Conservation (phyloP, 257 asterid species). For the Solanum tarijense region DNA sequence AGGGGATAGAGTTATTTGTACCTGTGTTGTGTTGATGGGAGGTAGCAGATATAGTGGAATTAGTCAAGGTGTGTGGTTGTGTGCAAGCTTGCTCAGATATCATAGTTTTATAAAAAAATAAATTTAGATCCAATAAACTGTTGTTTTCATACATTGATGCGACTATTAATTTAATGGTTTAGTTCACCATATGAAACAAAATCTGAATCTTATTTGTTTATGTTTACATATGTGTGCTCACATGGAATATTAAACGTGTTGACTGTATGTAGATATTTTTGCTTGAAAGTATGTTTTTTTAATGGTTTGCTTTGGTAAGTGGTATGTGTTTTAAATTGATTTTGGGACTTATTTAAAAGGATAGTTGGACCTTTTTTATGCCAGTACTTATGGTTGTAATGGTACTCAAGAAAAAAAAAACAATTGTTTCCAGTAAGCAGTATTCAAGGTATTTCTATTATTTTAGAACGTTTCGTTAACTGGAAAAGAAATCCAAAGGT, state of each 20-base stretch:
- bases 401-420: neutral
- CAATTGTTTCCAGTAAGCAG: neutral
- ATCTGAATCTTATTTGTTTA: neutral
- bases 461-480: neutral
- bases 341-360: neutral
- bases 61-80: neutral
- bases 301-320: neutral
- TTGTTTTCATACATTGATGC: neutral
- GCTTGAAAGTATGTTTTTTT: neutral
- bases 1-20: neutral
- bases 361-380: neutral
- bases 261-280: neutral
- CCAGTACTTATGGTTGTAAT: neutral
- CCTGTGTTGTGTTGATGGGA: neutral
- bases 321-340: neutral
- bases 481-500: neutral
- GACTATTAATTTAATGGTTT: neutral
- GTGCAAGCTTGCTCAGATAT: neutral
- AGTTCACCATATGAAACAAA: neutral
- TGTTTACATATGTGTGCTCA: neutral
- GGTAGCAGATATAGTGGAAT: neutral
- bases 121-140: neutral
- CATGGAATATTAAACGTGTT: neutral
- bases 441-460: neutral
- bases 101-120: neutral